A percentile compares a stretch with the other conserved stretches of the same genome.
Evolutionary conservation across 768 basidiomycete species (phyloP).

Genomic region (Serendipita sp.): DNA sequence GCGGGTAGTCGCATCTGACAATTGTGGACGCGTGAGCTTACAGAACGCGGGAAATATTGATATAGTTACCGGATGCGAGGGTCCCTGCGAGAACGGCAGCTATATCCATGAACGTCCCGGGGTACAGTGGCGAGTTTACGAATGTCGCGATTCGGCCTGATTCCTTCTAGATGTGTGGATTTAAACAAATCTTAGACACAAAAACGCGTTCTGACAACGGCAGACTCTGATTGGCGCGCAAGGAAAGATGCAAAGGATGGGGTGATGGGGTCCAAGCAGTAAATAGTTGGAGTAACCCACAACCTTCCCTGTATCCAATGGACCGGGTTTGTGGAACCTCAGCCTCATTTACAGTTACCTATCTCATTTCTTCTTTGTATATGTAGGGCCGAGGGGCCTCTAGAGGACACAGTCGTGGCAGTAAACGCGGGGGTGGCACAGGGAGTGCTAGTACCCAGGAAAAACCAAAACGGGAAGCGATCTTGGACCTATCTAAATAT

Average conservation of each 20-base stretch:
- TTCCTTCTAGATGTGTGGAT: not conserved
- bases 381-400: conserved; percentile 25
- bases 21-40: not conserved
- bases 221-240: not conserved
- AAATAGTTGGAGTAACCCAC: not conserved
- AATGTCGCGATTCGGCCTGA: not conserved
- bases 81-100: not conserved
- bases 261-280: not conserved
- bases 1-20: conserved; percentile 72
- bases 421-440: conserved; percentile 30
- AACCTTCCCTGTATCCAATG: not conserved
- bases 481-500: conserved; percentile 89
- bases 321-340: not conserved
- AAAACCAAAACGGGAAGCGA: conserved; percentile 82
- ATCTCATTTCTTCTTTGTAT: conserved; percentile 11
- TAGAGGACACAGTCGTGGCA: conserved; percentile 22
- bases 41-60: not conserved
- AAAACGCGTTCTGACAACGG: not conserved
- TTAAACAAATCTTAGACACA: not conserved
- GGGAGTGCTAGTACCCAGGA: conserved; percentile 35
- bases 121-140: not conserved
- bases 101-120: not conserved
- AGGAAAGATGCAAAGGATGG: not conserved
- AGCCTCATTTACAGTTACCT: conserved; percentile 17
- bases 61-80: not conserved